Percentiles rank a stretch among this genome's conserved stretches.
phyloP scores from a whole-genome alignment of 495 filamentous ascomycete genomes.

The Thermothielavioides terrestris region DNA sequence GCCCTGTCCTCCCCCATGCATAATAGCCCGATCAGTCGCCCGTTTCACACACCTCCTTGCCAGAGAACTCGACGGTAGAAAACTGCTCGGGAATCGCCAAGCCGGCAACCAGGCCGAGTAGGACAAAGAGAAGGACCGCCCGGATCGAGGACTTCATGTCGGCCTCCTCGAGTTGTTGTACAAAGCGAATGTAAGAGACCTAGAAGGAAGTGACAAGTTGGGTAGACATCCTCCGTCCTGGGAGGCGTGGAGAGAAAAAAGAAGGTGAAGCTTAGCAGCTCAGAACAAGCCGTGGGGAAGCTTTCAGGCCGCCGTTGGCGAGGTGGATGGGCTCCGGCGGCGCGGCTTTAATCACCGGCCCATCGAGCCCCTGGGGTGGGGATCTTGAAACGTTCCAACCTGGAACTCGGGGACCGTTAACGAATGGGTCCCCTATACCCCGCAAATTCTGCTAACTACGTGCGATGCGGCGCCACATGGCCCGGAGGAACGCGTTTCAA shows the following conservation, averaged over 20 bases:
- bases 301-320: too few species aligned
- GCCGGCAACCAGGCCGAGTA: constrained; percentile 6
- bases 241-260: not conserved
- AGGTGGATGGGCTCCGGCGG: too few species aligned
- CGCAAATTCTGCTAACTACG: not conserved
- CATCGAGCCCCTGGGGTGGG: too few species aligned
- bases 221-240: not conserved
- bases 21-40: not conserved
- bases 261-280: not conserved
- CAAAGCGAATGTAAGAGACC: too few species aligned
- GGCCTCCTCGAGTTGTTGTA: not conserved
- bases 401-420: too few species aligned
- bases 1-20: not conserved
- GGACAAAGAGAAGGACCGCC: not conserved
- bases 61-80: not conserved
- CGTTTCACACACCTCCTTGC: not conserved
- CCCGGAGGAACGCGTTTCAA: not conserved
- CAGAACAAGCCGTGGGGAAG: too few species aligned
- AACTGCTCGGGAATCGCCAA: not conserved
- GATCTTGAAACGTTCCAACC: not conserved
- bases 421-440: too few species aligned
- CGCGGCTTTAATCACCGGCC: too few species aligned
- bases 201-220: not conserved
- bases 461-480: not conserved
- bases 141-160: constrained; percentile 6